Base-by-base conservation (phyloP, 805 yeast species). In the Pichia gijzeniarum region DNA sequence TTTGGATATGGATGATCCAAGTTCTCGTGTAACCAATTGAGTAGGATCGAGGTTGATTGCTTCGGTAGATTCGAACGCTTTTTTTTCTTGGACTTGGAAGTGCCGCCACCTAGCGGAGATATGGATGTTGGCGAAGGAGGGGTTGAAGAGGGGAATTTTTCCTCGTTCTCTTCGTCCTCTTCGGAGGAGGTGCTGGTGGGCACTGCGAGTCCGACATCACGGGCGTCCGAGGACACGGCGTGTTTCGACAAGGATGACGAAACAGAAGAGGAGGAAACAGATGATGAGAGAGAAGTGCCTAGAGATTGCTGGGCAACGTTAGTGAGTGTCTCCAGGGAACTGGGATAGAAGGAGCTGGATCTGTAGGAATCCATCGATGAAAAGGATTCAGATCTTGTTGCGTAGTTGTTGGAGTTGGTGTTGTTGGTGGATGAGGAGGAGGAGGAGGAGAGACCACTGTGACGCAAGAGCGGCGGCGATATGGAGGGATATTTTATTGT, bases 1-100 rank as follows among this genome's bases (percentile, higher is more conserved):
- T 73, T 76, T 16, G 82, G 82, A 56, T 77, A 77, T 13, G 82
- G 82, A 54, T 77, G 81, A 53, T 72, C 73, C 45, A 77, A 62
- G 54, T 77, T 78, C 30, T 73, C 74, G 51, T 73, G 72, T 45
- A 77, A 62, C 82, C 82, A 77, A 52, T 65, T 71, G 40, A 77
- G 62, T 48, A 76, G 58, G 10, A 76, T 71, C 46, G 65, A 67
- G 1, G 82, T 77, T 3, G 80, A 76, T 54, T 74, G 77, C 59
- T 77, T 77, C n/a, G 82, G 82, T 45, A 77, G 63, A 57, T 77
- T 77, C 51, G 76, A 71, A 53, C 82, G 64, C 48, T 60, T 63
- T 49, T 63, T 63, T 49, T 63, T 66, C 47, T 61, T 61, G 20
- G 38, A 25, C 10, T n/a, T 35, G 13, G 40, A 22, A 10, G 6